Evolutionary conservation across 768 basidiomycete genomes (phyloP), one percentile per base, ranked within the genome.

Genomic region (Tylopilus plumbeoviolaceoides): DNA sequence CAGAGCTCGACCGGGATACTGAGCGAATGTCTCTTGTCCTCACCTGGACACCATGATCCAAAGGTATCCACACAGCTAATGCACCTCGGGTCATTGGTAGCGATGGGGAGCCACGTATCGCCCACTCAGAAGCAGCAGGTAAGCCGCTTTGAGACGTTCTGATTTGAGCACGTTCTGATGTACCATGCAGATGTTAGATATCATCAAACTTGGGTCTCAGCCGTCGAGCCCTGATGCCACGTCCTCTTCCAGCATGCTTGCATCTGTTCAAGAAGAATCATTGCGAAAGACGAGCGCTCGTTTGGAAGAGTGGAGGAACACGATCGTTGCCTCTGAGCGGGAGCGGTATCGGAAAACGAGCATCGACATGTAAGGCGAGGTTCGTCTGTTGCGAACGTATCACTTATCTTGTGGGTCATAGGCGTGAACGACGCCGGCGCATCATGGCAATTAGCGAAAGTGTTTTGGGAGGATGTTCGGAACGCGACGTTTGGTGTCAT

Each of bases 401-500:
- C 31, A 28, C n/a, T 57, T 2, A 58, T 9, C 20, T 30, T 10
- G 5, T 31, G 14, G 21, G 23, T 45, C 14, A 27, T 54, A 94
- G 93, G 50, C 84, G 84, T 21, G 92, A 95, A 64, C 79, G 83
- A 56, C 78, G 87, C 55, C 81, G 89, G 47, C 88, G 89, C 59
- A 74, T 87, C 20, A 73, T 80, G 3, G 70, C 75, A 10, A 64
- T 87, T 41, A 73, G 77, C 28, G 83, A 85, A 46, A 87, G 87
- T 78, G 73, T 80, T 0, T 68, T 80, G 38, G 62, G 82, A 9
- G 70, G 89, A 21, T 81, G 81, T 3, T 83, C 83, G 0, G 94
- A 95, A 64, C 79, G 89, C 20, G 92, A 92, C 0, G 63, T 95
- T 12, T 95, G 94, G 93, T 82, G 85, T 2, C 76, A 79, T 41